Percentiles rank a stretch among this genome's conserved stretches.
These are phyloP conservation scores for Phytophthora pistaciae DNA, from an alignment of 352 stramenopile genomes.

Conservation along the genomic window DNA sequence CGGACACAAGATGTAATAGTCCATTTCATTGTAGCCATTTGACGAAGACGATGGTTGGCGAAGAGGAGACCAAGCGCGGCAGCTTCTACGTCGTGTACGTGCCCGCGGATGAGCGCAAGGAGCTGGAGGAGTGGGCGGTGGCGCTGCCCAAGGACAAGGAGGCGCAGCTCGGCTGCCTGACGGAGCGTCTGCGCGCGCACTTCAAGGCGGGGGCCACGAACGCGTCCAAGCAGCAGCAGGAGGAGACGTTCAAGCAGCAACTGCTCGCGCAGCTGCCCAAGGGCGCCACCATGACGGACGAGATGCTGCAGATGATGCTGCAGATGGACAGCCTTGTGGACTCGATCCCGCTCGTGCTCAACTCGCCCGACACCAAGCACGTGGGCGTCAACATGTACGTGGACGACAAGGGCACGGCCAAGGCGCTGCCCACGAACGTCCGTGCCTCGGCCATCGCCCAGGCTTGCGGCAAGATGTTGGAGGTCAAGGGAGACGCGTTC, in stretches of 20 bases:
- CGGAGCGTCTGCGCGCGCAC: constrained; percentile 79
- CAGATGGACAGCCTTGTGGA: constrained; percentile 92
- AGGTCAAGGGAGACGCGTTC: constrained; percentile 90
- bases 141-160: constrained; percentile 79
- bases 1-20: not conserved
- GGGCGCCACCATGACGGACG: constrained; percentile 64
- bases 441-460: constrained; percentile 85
- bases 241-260: constrained; percentile 87
- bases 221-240: constrained; percentile 56
- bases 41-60: constrained; percentile 58
- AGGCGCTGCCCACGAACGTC: constrained; percentile 79
- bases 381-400: constrained; percentile 92
- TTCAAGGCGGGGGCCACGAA: constrained; percentile 63
- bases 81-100: constrained; percentile 84
- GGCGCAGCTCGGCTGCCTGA: constrained; percentile 82
- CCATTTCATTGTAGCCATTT: constrained; percentile 1
- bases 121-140: constrained; percentile 83
- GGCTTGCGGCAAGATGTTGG: constrained; percentile 82
- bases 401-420: constrained; percentile 91
- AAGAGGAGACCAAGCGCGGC: constrained; percentile 50
- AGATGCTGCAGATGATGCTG: constrained; percentile 90
- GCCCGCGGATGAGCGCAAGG: constrained; percentile 55
- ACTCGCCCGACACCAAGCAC: constrained; percentile 73
- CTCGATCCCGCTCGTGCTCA: constrained; percentile 88
- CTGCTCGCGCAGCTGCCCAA: constrained; percentile 77